phyloP scores from a whole-genome alignment of 192 early-diverging fungal species.

The Dissophora globulifera region DNA sequence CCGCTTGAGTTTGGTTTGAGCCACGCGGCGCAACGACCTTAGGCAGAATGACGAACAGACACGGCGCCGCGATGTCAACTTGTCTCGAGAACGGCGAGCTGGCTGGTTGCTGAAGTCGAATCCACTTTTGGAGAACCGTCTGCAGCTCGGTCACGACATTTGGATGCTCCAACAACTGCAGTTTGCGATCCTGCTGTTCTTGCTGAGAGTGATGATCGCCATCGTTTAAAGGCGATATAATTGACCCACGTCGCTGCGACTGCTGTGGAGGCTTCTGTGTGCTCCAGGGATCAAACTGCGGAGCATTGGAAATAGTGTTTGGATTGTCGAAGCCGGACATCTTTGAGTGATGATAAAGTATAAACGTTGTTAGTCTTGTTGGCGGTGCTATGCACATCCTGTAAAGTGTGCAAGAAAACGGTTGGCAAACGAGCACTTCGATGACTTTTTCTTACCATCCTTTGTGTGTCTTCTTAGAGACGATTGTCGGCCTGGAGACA shows the following conservation, averaged over 20 bases:
- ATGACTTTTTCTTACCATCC: no score
- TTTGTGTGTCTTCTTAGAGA: no score
- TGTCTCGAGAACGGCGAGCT: background rate
- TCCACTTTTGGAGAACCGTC: conserved; percentile 15
- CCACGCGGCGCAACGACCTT: background rate
- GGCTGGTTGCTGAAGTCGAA: conserved; percentile 9
- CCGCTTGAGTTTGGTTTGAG: background rate
- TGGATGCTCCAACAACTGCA: conserved; percentile 15
- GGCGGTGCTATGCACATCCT: no score
- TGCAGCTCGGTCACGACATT: conserved; percentile 9
- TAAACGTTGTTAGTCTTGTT: no score
- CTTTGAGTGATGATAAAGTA: no score
- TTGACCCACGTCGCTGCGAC: no score
- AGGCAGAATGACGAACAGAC: conserved; percentile 21
- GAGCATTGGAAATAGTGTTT: background rate
- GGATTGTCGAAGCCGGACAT: conserved; percentile 7
- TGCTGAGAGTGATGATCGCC: no score
- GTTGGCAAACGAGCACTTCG: no score
- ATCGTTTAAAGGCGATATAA: no score
- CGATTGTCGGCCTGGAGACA: no score
- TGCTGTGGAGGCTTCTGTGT: no score
- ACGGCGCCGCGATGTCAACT: conserved; percentile 1
- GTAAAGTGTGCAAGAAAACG: no score
- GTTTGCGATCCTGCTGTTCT: conserved; percentile 1
- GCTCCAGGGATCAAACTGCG: background rate